Conservation (phyloP, 2,329 filamentous ascomycete genomes). For the Colletotrichum brevisporum region DNA sequence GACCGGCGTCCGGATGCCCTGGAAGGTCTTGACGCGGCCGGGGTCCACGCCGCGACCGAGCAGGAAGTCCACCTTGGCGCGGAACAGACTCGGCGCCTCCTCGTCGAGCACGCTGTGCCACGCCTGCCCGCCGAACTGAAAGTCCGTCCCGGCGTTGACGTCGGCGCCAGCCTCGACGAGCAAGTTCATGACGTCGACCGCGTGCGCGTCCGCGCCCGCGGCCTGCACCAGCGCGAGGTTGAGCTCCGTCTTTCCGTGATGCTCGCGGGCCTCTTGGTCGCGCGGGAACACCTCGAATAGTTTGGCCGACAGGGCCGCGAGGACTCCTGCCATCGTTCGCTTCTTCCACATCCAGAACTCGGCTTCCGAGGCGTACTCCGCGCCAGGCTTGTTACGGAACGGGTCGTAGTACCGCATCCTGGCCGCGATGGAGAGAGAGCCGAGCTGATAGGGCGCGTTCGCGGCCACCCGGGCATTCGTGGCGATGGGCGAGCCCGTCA, state of each 20-base stretch:
- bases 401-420: background rate
- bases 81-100: constrained; percentile 5
- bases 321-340: background rate
- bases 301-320: background rate
- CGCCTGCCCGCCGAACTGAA: background rate
- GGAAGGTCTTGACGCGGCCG: background rate
- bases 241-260: constrained; percentile 11
- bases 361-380: background rate
- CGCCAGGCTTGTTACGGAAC: background rate
- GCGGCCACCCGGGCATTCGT: too few species aligned
- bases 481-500: accelerated
- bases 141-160: background rate
- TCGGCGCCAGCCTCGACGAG: background rate
- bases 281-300: background rate
- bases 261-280: background rate
- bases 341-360: constrained; percentile 14
- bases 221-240: constrained; percentile 13
- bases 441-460: background rate
- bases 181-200: background rate
- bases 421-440: constrained; percentile 4
- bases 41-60: background rate
- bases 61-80: constrained; percentile 16
- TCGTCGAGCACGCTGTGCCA: constrained; percentile 17
- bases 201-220: constrained; percentile 4
- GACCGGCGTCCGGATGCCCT: background rate